These are phyloP conservation scores for Aegilops bicornis DNA, from an alignment of 176 grass and related monocot genomes.

Conservation along the genomic window DNA sequence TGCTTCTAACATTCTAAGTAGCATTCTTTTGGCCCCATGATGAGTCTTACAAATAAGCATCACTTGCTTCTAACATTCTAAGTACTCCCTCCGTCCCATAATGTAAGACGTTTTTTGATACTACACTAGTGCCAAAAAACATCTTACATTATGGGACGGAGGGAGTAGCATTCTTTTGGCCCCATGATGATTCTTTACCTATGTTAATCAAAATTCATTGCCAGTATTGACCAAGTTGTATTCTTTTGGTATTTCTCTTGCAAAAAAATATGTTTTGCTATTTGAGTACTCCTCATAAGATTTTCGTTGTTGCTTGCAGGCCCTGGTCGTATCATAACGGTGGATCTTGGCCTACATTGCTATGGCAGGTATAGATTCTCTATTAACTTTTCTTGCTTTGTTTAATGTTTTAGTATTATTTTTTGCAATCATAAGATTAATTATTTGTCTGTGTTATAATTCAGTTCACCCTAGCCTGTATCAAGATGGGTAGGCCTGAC, in stretches of 20 bases:
- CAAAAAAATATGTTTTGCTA: background rate
- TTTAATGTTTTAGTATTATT: slow-evolving; percentile 1
- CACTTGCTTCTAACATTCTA: slow-evolving; percentile 15
- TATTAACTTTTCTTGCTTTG: background rate
- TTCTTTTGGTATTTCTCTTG: slow-evolving; percentile 3
- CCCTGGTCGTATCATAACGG: slow-evolving; percentile 98
- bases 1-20: slow-evolving; percentile 11
- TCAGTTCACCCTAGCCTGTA: slow-evolving; percentile 95
- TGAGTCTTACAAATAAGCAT: slow-evolving; percentile 8
- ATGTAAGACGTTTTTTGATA: too few species aligned
- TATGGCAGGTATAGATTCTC: slow-evolving; percentile 72
- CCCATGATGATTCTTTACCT: background rate
- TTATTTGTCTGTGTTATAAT: slow-evolving; percentile 33
- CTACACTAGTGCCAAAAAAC: too few species aligned
- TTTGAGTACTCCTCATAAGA: slow-evolving; percentile 13
- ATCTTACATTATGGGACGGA: too few species aligned
- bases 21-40: slow-evolving; percentile 8
- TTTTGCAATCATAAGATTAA: background rate
- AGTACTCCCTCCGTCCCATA: too few species aligned
- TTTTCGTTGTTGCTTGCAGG: slow-evolving; percentile 44
- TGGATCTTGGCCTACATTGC: slow-evolving; percentile 89
- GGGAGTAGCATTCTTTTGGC: slow-evolving; percentile 16
- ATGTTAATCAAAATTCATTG: slow-evolving; percentile 9
- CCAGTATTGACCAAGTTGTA: slow-evolving; percentile 3
- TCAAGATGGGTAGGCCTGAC: slow-evolving; percentile 92